phyloP scores from a whole-genome alignment of 345 rosid genomes.

The Syzygium oleosum region DNA sequence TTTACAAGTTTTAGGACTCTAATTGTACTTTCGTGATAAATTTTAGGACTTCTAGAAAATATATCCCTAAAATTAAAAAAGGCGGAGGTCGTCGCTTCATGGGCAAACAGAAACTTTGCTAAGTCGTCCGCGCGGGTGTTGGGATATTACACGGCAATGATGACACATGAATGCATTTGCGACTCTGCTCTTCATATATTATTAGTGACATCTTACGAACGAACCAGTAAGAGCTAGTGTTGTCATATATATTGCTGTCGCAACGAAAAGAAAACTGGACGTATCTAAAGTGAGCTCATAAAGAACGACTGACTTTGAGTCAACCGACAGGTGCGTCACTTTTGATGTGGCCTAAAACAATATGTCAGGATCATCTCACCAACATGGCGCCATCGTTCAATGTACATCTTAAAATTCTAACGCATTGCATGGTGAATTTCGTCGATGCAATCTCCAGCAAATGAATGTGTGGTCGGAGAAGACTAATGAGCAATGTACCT shows the following conservation, averaged over 20 bases:
- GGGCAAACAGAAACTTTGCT: not conserved
- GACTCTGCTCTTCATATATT: not conserved
- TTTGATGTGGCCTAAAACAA: not conserved
- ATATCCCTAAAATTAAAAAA: too few species aligned
- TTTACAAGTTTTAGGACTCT: too few species aligned
- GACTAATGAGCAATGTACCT: not conserved
- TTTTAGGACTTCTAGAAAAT: too few species aligned
- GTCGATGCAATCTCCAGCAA: not conserved
- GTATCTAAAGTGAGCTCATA: not conserved
- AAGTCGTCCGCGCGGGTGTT: not conserved
- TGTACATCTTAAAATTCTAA: not conserved
- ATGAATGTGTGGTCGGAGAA: not conserved
- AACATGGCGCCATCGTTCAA: not conserved
- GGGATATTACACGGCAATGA: not conserved
- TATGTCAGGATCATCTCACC: not conserved
- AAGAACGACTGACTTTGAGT: not conserved
- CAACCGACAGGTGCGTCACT: not conserved
- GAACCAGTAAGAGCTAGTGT: not conserved
- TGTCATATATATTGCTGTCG: not conserved
- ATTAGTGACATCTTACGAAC: not conserved
- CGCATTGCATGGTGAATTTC: not conserved
- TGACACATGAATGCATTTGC: not conserved
- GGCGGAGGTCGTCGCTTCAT: not conserved
- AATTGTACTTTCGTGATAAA: too few species aligned
- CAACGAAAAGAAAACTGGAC: not conserved